phyloP scores from a whole-genome alignment of 441 rosid species.

The Breynia disticha region DNA sequence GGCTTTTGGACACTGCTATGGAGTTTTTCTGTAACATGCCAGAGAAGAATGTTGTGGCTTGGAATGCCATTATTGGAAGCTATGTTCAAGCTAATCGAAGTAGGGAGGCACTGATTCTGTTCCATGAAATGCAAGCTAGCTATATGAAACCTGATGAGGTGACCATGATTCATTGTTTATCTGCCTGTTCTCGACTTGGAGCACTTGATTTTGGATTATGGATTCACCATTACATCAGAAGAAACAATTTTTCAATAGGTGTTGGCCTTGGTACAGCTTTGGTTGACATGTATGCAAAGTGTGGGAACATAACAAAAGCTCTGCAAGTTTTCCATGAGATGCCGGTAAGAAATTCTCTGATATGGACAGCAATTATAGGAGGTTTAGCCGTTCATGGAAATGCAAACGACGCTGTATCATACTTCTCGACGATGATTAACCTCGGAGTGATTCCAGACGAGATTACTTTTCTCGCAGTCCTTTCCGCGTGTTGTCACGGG shows the following conservation, averaged over 20 bases:
- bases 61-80: slow-evolving; percentile 82
- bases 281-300: slow-evolving; percentile 83
- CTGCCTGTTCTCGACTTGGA: slow-evolving; percentile 83
- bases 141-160: slow-evolving; percentile 52
- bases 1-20: slow-evolving; percentile 43
- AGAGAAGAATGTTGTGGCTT: slow-evolving; percentile 63
- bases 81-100: slow-evolving; percentile 47
- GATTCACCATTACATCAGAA: slow-evolving; percentile 65
- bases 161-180: slow-evolving; percentile 75
- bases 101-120: slow-evolving; percentile 61
- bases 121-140: slow-evolving; percentile 67
- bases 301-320: slow-evolving; percentile 70
- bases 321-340: slow-evolving; percentile 52
- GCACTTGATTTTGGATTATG: slow-evolving; percentile 72
- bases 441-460: slow-evolving; percentile 67
- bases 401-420: slow-evolving; percentile 47
- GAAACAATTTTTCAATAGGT: slow-evolving; percentile 38
- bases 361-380: slow-evolving; percentile 66
- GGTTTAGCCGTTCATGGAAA: slow-evolving; percentile 75
- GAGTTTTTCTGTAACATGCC: slow-evolving; percentile 52
- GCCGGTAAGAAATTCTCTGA: slow-evolving; percentile 53
- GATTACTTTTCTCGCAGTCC: slow-evolving; percentile 61
- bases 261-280: slow-evolving; percentile 72
- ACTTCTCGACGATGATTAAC: slow-evolving; percentile 62
- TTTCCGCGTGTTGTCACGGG: slow-evolving; percentile 82